A percentile compares a stretch with the other conserved stretches of the same genome.
Evolutionary conservation across 805 yeast genomes (phyloP).

Genomic region (Candida silvicultrix): DNA sequence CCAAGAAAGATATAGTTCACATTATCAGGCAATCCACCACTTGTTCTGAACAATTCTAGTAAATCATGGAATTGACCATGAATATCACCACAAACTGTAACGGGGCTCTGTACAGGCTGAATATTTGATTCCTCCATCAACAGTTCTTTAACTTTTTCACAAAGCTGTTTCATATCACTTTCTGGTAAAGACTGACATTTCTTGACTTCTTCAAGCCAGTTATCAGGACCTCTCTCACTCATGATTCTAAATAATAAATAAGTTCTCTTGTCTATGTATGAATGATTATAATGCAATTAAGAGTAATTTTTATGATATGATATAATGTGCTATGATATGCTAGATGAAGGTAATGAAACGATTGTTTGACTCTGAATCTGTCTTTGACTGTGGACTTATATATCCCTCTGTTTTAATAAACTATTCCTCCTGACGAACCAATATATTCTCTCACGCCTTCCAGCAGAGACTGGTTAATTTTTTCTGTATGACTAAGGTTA

Average conservation of each 20-base stretch:
- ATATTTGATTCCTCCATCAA: slow-evolving; percentile 95
- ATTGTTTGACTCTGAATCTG: too few species aligned
- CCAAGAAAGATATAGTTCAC: slow-evolving; percentile 85
- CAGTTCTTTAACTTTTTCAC: slow-evolving; percentile 91
- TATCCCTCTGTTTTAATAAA: too few species aligned
- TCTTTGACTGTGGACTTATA: too few species aligned
- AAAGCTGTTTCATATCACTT: slow-evolving; percentile 90
- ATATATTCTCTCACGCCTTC: neutral
- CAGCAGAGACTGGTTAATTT: too few species aligned
- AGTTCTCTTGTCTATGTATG: neutral
- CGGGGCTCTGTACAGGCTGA: slow-evolving; percentile 91
- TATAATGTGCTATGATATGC: too few species aligned
- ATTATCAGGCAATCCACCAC: slow-evolving; percentile 88
- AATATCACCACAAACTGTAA: slow-evolving; percentile 94
- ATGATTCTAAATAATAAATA: slow-evolving; percentile 23
- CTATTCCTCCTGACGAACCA: too few species aligned
- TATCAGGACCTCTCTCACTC: slow-evolving; percentile 85
- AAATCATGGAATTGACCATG: slow-evolving; percentile 98
- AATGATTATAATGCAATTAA: neutral
- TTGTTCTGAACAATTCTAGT: slow-evolving; percentile 79
- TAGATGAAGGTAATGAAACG: too few species aligned
- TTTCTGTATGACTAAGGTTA: neutral
- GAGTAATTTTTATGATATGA: neutral
- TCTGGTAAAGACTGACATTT: slow-evolving; percentile 87
- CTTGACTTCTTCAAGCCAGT: slow-evolving; percentile 91